Conservation (phyloP, 164 flowering plant genomes). For the Amborella trichopoda region DNA sequence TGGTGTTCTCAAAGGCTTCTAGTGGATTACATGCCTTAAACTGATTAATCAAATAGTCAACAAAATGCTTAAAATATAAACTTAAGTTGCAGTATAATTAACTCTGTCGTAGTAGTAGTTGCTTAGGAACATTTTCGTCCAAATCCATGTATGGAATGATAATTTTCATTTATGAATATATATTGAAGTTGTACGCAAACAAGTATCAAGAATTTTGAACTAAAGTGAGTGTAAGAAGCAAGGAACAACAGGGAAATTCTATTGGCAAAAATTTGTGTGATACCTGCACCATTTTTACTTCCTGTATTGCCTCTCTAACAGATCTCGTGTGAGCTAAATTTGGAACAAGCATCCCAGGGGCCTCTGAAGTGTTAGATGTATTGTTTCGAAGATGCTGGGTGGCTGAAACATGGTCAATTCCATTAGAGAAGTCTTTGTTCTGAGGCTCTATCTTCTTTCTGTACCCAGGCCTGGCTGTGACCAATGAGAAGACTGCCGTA, state of each 20-base stretch:
- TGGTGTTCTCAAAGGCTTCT: too few species aligned
- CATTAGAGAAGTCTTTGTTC: constrained; percentile 37
- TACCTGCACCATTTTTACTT: constrained; percentile 93
- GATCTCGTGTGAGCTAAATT: constrained; percentile 62
- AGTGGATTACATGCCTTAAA: too few species aligned
- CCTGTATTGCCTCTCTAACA: constrained; percentile 73
- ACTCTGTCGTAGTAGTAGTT: too few species aligned
- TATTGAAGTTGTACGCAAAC: too few species aligned
- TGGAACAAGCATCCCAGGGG: constrained; percentile 65
- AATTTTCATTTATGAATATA: too few species aligned
- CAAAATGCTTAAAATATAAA: too few species aligned
- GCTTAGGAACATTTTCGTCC: too few species aligned
- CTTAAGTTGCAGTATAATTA: too few species aligned
- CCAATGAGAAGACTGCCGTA: constrained; percentile 12
- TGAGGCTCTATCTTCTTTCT: constrained; percentile 31
- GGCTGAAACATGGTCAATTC: constrained; percentile 18
- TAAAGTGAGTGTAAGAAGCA: too few species aligned
- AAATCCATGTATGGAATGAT: too few species aligned
- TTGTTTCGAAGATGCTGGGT: not conserved
- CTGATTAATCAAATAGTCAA: too few species aligned
- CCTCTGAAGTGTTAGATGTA: constrained; percentile 22
- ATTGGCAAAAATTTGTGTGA: not conserved
- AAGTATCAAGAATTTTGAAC: too few species aligned
- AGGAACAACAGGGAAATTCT: not conserved
- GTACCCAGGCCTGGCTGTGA: constrained; percentile 68